Base-by-base conservation (phyloP, 495 filamentous ascomycete species). In the Penicillium soppii region DNA sequence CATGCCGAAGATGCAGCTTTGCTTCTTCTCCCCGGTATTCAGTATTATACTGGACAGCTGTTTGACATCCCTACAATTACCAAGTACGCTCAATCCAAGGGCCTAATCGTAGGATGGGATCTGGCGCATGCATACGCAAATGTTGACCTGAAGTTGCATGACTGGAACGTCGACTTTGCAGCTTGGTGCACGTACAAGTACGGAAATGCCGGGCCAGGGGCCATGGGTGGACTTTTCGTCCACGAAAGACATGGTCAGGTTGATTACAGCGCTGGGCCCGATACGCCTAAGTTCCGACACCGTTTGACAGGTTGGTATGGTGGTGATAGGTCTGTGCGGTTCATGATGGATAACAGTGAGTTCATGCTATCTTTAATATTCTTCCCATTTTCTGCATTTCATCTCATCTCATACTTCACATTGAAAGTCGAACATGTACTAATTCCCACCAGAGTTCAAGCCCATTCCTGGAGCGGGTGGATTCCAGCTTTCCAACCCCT, bases 101-200 rank as follows among this genome's bases (percentile, higher is more conserved):
- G 81, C 22, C 87, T 98, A 45, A 73, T 84, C 13, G 82, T 96
- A 12, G 89, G 92, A 47, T 98, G 91, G 91, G 94, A 98, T 69
- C 79, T 97, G 33, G 94, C 94, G 1, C 94, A 98, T 72, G 94
- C 90, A 6, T 90, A 83, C 19, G 94, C 89, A n/a, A 98, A 98
- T 66, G 89, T 92, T 4, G 79, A 85, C 1, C 72, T 97, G 13
- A 73, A 83, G 25, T 79, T 98, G 13, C 89, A 96, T 63, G 87
- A 90, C 58, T 97, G 94, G 94, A 82, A 91, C 50, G 91, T 96
- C 26, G 94, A 98, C 65, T 94, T 94, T 39, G 91, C 94, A 2
- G 89, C 77, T 17, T 98, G 94, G 94, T 97, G 94, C 70, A 89
- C 82, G 30, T 97, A 98, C 76, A 98, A 98, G 74, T 98, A 98